phyloP scores from a whole-genome alignment of 176 grass and related monocot species.

The Stipa capillata region DNA sequence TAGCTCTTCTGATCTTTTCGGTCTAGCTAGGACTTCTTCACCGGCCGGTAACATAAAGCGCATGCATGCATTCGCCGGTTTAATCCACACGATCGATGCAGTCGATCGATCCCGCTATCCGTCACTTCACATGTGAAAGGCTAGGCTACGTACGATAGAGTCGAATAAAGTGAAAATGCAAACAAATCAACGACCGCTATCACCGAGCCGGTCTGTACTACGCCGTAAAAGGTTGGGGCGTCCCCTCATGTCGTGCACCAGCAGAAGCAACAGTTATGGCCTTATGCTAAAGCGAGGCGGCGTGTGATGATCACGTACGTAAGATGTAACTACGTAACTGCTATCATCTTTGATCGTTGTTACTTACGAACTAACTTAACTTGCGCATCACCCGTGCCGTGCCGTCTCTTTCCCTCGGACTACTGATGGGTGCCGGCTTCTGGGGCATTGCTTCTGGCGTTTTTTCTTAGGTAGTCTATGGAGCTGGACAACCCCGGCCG shows the following conservation, averaged over 20 bases:
- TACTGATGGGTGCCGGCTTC: not conserved
- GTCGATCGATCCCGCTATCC: not conserved
- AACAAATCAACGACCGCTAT: not conserved
- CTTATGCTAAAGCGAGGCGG: not conserved
- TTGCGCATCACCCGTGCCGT: not conserved
- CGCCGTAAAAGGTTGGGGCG: slow-evolving; percentile 13
- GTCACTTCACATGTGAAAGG: not conserved
- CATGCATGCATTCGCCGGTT: not conserved
- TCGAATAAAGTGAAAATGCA: not conserved
- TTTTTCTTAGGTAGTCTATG: not conserved
- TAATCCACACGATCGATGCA: not conserved
- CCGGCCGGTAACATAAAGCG: not conserved
- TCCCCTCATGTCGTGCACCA: not conserved
- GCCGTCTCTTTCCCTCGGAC: slow-evolving; percentile 12
- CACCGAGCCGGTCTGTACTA: not conserved
- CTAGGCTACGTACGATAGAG: not conserved
- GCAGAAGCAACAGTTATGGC: not conserved
- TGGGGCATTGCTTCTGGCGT: not conserved
- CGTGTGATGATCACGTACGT: not conserved
- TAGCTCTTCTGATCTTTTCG: not conserved
- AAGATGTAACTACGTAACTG: not conserved
- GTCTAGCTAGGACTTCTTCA: not conserved
- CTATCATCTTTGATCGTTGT: not conserved
- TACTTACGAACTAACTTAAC: not conserved
- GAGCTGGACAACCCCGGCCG: not conserved